Evolutionary conservation across 345 rosid genomes (phyloP).

Genomic region (Linum usitatissimum): DNA sequence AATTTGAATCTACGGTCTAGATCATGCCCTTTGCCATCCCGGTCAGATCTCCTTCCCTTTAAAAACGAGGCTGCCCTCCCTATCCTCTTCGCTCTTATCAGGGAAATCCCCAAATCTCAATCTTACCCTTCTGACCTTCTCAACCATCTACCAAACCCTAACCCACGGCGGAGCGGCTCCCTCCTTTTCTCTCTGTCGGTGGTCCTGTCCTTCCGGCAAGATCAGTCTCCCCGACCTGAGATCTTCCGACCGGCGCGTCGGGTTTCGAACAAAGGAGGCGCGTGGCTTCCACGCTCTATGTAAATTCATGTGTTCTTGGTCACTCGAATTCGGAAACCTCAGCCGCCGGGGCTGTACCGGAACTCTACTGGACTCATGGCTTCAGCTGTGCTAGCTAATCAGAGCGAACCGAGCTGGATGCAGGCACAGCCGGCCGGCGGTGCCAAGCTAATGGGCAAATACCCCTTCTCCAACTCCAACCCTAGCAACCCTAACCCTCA

Average conservation of each 20-base stretch:
- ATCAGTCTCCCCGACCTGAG: background rate
- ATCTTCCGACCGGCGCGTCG: slow-evolving; percentile 14
- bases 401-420: slow-evolving; percentile 35
- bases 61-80: slow-evolving; percentile 17
- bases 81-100: slow-evolving; percentile 12
- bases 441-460: slow-evolving; percentile 28
- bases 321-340: background rate
- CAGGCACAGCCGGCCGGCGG: slow-evolving; percentile 32
- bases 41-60: slow-evolving; percentile 40
- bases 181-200: background rate
- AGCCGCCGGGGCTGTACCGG: slow-evolving; percentile 12
- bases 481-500: slow-evolving; percentile 2
- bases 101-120: slow-evolving; percentile 5
- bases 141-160: slow-evolving; percentile 14
- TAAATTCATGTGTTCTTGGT: slow-evolving; percentile 22
- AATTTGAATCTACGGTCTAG: slow-evolving; percentile 19
- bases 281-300: slow-evolving; percentile 19
- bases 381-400: slow-evolving; percentile 27
- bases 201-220: background rate
- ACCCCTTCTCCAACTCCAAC: slow-evolving; percentile 8
- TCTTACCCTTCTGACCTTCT: background rate
- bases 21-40: slow-evolving; percentile 11
- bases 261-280: slow-evolving; percentile 17
- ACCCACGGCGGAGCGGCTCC: background rate
- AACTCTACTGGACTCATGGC: slow-evolving; percentile 20